Base-by-base conservation (phyloP, 352 stramenopile species). In the Phytophthora podocarpi region DNA sequence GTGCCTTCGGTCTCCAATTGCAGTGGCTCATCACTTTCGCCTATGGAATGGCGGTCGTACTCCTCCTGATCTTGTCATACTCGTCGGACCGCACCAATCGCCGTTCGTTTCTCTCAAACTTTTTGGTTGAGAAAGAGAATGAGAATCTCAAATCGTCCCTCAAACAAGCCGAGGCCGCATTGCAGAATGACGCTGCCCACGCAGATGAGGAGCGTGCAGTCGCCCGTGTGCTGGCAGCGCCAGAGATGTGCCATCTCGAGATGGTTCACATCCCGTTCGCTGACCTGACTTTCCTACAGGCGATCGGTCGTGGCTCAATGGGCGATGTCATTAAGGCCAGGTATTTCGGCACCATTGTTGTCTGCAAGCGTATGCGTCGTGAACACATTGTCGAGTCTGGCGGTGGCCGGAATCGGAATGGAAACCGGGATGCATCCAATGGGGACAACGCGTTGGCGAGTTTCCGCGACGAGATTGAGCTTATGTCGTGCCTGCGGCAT, bases 281-380 rank as follows among this genome's bases (percentile, higher is more conserved):
- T 4, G 87, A 96, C 28, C 75, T 96, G 23, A 90, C 85, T 24
- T 87, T 96, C 54, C 52, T 95, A 6, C 75, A 92, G 34, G 85
- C 82, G 11, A 93, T 95, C 28, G 85, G 85, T 7, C 75, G 84
- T 11, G 85, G 85, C 7, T 87, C 84, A 2, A 93, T 93, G 77
- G 86, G 85, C 13, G 87, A 95, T 52, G 87, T 96, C n/a, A 95
- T 96, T 59, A 93, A 95, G 64, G 85, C 87, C 36, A 84, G 82
- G 46, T 95, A 94, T 51, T 87, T 94, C 23, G 87, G 87, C n/a
- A 96, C 87, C 1, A 74, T 90, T 30, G 87, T 96, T 12, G 85
- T 95, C 11, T 95, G 85, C 69, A 96, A 96, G 53, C 84, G 87
- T 30, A 91, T 96, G 70, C 85, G 87, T 30, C 87, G 87, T 23